phyloP scores from a whole-genome alignment of 129 eudicot species.

The Helianthus annuus region HanXRQr2.0-SUNRISE NC_035442.2:163790597-163791096 shows the following conservation, averaged over 20 bases:
- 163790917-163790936: too few relatives aligned
- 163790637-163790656: slow-evolving; percentile 84
- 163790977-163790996: too few relatives aligned
- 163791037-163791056: too few relatives aligned
- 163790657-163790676: slow-evolving; percentile 94
- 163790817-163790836: slow-evolving; percentile 69
- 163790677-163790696: slow-evolving; percentile 87
- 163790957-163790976: too few relatives aligned
- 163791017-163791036: too few relatives aligned
- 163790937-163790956: too few relatives aligned
- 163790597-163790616: slow-evolving; percentile 43
- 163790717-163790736: slow-evolving; percentile 17
- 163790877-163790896: neutral
- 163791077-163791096: too few relatives aligned
- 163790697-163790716: slow-evolving; percentile 83
- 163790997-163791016: too few relatives aligned
- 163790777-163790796: slow-evolving; percentile 3
- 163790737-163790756: neutral
- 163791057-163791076: too few relatives aligned
- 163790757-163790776: neutral
- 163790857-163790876: slow-evolving; percentile 85
- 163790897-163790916: too few relatives aligned
- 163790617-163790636: slow-evolving; percentile 47
- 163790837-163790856: slow-evolving; percentile 67
- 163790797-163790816: slow-evolving; percentile 71